Evolutionary conservation across 2,329 filamentous ascomycete genomes (phyloP).

Genomic region (Talaromyces sp.): DNA sequence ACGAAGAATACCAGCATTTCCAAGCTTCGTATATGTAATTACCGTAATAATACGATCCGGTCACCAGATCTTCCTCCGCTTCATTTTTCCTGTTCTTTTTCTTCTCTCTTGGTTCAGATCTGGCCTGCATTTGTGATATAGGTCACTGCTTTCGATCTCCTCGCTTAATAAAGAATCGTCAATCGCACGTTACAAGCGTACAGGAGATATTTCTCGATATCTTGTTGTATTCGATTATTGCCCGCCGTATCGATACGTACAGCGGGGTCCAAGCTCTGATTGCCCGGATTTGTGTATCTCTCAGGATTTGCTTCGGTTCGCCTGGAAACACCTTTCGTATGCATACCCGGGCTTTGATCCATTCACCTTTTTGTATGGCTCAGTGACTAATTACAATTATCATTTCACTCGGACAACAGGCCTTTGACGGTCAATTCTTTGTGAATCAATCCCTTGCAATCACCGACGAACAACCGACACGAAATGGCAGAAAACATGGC

Average conservation of each 20-base stretch:
- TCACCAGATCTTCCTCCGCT: not conserved
- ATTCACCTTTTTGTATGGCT: not conserved
- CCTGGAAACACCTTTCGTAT: not conserved
- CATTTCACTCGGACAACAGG: not conserved
- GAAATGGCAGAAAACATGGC: constrained; percentile 17
- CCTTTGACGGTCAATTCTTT: not conserved
- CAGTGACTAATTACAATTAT: not conserved
- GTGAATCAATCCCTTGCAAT: not conserved
- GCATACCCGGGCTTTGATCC: not conserved
- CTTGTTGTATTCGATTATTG: not conserved
- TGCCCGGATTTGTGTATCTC: constrained; percentile 8
- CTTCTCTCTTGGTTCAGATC: constrained; percentile 1
- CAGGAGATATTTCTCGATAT: not conserved
- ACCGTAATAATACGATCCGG: constrained; percentile 4
- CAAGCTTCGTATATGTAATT: not conserved
- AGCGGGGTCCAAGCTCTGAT: constrained; percentile 4
- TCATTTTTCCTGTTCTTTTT: not conserved
- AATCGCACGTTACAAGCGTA: not conserved
- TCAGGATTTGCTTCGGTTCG: not conserved
- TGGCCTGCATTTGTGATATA: not conserved
- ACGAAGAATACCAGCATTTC: not conserved
- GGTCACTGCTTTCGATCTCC: not conserved
- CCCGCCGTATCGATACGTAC: constrained; percentile 1
- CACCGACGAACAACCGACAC: not conserved
- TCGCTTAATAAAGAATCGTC: not conserved